phyloP scores from a whole-genome alignment of 129 eudicot species.

The Gnaphalium uliginosum region DNA sequence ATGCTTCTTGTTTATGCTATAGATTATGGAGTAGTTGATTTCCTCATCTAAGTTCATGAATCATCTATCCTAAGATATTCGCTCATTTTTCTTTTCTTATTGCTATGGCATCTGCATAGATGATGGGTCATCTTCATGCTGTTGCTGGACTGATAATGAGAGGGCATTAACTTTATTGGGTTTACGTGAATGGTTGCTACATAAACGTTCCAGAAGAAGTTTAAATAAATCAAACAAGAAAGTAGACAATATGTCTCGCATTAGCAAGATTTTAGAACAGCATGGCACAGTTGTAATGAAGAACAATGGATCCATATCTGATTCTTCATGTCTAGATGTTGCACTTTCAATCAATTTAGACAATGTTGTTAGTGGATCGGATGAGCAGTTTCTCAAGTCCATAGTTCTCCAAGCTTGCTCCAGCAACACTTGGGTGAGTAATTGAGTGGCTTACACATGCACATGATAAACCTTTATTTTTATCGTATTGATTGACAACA shows the following conservation, averaged over 20 bases:
- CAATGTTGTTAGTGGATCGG: constrained; percentile 37
- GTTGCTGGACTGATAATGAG: constrained; percentile 81
- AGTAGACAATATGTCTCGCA: constrained; percentile 14
- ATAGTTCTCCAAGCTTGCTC: constrained; percentile 52
- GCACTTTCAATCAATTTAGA: constrained; percentile 44
- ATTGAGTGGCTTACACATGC: background rate
- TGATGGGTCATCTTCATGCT: constrained; percentile 80
- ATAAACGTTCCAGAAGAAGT: constrained; percentile 20
- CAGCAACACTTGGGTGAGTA: constrained; percentile 64
- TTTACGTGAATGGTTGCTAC: constrained; percentile 33
- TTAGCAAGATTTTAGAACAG: constrained; percentile 49
- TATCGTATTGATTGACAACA: background rate
- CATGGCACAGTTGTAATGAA: constrained; percentile 54
- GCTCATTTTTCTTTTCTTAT: background rate
- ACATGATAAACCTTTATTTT: background rate
- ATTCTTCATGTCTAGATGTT: constrained; percentile 55
- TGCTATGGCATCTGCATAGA: constrained; percentile 49
- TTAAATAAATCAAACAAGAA: constrained; percentile 22
- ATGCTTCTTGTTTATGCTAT: constrained; percentile 30
- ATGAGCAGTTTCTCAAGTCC: constrained; percentile 60
- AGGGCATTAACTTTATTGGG: constrained; percentile 51
- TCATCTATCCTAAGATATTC: background rate
- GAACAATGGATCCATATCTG: constrained; percentile 59
- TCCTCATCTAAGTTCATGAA: background rate
- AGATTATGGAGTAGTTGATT: background rate